These are phyloP conservation scores for Leptodermis oblonga DNA, from an alignment of 257 asterid species.

Conservation along the genomic window DNA sequence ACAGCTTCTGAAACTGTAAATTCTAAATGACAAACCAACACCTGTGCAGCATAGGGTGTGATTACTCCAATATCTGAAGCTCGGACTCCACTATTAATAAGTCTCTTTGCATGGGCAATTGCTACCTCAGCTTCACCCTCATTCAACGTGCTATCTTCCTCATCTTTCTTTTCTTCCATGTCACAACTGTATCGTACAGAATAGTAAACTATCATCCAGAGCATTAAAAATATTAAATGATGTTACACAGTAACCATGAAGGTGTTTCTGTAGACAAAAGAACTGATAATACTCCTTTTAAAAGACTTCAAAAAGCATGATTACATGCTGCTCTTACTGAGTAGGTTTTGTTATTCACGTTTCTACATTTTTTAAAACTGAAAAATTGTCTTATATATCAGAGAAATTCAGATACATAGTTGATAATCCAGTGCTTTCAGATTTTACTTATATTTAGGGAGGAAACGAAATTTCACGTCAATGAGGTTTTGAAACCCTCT, in stretches of 20 bases:
- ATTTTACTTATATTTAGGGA: background rate
- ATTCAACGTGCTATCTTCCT: slow-evolving; percentile 86
- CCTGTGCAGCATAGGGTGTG: slow-evolving; percentile 97
- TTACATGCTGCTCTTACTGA: background rate
- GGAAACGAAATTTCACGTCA: background rate
- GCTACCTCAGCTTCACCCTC: slow-evolving; percentile 96
- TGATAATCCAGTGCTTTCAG: background rate
- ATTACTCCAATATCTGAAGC: slow-evolving; percentile 82
- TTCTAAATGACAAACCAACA: slow-evolving; percentile 15
- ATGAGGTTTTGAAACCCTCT: background rate
- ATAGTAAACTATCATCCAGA: background rate
- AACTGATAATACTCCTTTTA: background rate
- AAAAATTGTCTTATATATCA: background rate
- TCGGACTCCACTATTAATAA: slow-evolving; percentile 76
- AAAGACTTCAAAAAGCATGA: background rate
- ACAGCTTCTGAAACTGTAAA: slow-evolving; percentile 7
- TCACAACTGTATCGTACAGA: slow-evolving; percentile 57
- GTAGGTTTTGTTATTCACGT: background rate
- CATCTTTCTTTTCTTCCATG: slow-evolving; percentile 98
- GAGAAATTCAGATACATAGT: background rate
- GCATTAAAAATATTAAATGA: background rate
- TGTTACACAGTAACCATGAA: background rate
- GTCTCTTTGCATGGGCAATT: slow-evolving; percentile 85
- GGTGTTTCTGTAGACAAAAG: background rate
- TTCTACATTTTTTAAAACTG: background rate